These are phyloP conservation scores for Dillenia turbinata DNA, from an alignment of 164 flowering plant species.

Conservation along the genomic window DNA sequence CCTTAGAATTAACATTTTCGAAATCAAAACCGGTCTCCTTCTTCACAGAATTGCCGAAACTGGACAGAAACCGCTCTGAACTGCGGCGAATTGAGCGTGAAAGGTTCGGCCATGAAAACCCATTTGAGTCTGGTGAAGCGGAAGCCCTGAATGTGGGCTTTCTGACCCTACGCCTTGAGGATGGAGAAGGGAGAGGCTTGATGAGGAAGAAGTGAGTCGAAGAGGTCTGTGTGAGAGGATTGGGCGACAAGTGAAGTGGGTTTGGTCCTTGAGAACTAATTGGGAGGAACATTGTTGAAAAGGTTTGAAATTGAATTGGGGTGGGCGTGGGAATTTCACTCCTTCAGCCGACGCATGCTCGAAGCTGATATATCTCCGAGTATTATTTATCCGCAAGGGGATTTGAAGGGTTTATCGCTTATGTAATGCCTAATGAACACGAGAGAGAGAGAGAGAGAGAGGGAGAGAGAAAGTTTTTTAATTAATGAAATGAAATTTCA, in stretches of 20 bases:
- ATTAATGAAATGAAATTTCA: no score
- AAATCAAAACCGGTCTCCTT: constrained; percentile 73
- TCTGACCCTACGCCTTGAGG: constrained; percentile 20
- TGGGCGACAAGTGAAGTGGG: constrained; percentile 20
- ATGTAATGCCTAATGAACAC: no score
- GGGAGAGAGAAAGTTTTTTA: no score
- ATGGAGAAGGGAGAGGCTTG: constrained; percentile 11
- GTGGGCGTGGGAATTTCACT: no score
- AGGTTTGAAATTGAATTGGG: no score
- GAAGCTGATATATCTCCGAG: no score
- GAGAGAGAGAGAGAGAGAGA: no score
- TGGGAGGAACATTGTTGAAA: no score
- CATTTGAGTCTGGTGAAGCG: constrained; percentile 34
- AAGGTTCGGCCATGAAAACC: constrained; percentile 43
- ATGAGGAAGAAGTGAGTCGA: constrained; percentile 8
- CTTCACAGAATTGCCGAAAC: constrained; percentile 55
- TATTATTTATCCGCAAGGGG: no score
- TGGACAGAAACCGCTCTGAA: constrained; percentile 43
- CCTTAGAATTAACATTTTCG: constrained; percentile 28
- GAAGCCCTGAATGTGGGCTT: constrained; percentile 29
- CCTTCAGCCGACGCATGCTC: no score
- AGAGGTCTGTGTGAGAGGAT: constrained; percentile 5
- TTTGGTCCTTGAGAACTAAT: constrained; percentile 6
- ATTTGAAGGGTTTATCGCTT: no score
- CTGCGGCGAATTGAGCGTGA: constrained; percentile 43